These are phyloP conservation scores for Thymus quinquecostatus DNA, from an alignment of 257 asterid genomes.

Conservation along the genomic window DNA sequence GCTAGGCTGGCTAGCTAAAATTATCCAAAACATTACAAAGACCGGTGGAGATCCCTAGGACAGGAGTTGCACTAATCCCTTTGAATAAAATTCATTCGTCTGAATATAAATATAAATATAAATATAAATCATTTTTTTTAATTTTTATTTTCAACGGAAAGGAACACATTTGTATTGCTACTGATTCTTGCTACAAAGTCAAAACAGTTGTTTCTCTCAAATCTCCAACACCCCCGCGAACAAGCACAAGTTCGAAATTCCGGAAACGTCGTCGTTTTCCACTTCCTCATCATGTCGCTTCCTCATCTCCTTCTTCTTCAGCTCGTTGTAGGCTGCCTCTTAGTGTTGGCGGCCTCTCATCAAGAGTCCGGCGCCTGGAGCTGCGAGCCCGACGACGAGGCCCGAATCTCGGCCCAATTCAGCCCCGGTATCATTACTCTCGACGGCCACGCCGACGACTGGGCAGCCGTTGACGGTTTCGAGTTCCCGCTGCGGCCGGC, in stretches of 20 bases:
- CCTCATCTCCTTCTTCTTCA: conserved; percentile 16
- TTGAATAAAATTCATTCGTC: too few relatives aligned
- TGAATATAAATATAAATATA: too few relatives aligned
- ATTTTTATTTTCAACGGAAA: too few relatives aligned
- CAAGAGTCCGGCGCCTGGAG: conserved; percentile 75
- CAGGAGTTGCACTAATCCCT: too few relatives aligned
- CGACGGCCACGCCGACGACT: conserved; percentile 73
- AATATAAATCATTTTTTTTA: too few relatives aligned
- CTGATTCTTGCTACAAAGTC: conserved; percentile 2
- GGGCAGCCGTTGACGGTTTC: conserved; percentile 69
- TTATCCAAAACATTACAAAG: too few relatives aligned
- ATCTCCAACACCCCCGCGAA: background rate
- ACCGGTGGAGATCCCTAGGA: too few relatives aligned
- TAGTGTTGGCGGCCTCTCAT: conserved; percentile 47
- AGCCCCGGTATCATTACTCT: conserved; percentile 69
- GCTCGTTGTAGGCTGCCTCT: conserved; percentile 35
- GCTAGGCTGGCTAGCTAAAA: too few relatives aligned
- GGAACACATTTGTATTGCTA: too few relatives aligned
- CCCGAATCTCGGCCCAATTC: conserved; percentile 64
- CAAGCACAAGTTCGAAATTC: conserved; percentile 1
- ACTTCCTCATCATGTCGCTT: conserved; percentile 36
- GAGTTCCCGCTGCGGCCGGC: conserved; percentile 87
- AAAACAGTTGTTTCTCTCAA: conserved; percentile 20
- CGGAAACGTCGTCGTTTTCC: background rate
- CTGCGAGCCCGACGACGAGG: conserved; percentile 66